Conservation (phyloP, 257 asterid genomes). For the Jacaranda copaia region DNA sequence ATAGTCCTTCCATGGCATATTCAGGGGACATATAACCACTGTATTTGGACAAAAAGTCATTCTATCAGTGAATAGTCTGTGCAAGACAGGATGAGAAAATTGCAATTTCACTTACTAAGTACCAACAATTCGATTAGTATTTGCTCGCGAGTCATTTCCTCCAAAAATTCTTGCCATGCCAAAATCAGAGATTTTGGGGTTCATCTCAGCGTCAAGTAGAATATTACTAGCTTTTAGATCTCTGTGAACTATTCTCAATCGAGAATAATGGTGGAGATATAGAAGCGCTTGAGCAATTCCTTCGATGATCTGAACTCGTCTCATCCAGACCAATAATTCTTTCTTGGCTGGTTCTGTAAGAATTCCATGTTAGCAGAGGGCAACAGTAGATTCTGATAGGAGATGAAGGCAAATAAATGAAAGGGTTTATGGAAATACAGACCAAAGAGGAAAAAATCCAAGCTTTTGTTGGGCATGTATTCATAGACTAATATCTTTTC, state of each 20-base stretch:
- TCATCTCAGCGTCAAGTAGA: conserved; percentile 35
- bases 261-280: conserved; percentile 40
- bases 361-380: neutral
- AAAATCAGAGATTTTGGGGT: conserved; percentile 34
- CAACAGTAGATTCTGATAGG: neutral
- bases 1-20: conserved; percentile 38
- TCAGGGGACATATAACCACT: conserved; percentile 48
- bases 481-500: conserved; percentile 15
- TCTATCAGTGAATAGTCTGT: neutral
- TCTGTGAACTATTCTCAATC: conserved; percentile 36
- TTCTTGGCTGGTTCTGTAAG: conserved; percentile 22
- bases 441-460: conserved; percentile 24
- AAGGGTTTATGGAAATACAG: neutral
- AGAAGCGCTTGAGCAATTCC: conserved; percentile 43
- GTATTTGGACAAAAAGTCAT: neutral
- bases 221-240: conserved; percentile 39
- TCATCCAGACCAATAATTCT: conserved; percentile 35
- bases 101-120: conserved; percentile 35
- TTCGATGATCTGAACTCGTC: conserved; percentile 33
- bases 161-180: conserved; percentile 41
- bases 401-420: neutral
- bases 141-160: conserved; percentile 34
- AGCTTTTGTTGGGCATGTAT: conserved; percentile 23
- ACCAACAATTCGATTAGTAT: conserved; percentile 37
- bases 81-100: neutral